phyloP scores from a whole-genome alignment of 768 basidiomycete species.

The Leccinum uliginosum region DNA sequence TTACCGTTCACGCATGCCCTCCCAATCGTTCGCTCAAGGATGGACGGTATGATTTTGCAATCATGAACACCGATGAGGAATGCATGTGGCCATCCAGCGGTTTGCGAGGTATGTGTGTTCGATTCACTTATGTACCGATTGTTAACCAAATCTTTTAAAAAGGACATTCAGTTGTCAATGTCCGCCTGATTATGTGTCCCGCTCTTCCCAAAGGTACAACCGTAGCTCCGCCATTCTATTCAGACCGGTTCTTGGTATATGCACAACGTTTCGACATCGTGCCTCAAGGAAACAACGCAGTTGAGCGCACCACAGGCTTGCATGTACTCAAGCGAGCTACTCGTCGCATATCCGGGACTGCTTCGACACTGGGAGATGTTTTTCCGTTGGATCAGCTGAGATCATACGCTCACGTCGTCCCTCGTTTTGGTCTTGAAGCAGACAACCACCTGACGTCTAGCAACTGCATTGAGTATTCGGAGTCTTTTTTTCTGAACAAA shows the following conservation, averaged over 20 bases:
- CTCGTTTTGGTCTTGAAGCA: slow-evolving; percentile 1
- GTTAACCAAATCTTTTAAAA: neutral
- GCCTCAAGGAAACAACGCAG: neutral
- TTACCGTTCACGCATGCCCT: neutral
- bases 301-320: neutral
- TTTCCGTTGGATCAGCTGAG: slow-evolving; percentile 8
- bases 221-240: neutral
- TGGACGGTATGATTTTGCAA: neutral
- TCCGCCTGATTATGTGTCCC: neutral
- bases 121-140: neutral
- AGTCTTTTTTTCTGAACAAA: slow-evolving; percentile 2
- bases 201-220: neutral
- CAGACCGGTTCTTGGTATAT: neutral
- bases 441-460: neutral
- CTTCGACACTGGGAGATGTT: neutral
- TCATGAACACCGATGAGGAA: neutral
- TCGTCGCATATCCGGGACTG: neutral
- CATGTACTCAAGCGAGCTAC: slow-evolving; percentile 5
- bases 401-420: slow-evolving; percentile 8
- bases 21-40: neutral
- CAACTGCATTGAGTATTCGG: slow-evolving; percentile 3
- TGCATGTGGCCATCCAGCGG: neutral
- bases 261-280: neutral
- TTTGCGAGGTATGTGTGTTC: neutral
- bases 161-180: neutral